phyloP scores from a whole-genome alignment of 805 yeast species.

The Maudiozyma bulderi region DNA sequence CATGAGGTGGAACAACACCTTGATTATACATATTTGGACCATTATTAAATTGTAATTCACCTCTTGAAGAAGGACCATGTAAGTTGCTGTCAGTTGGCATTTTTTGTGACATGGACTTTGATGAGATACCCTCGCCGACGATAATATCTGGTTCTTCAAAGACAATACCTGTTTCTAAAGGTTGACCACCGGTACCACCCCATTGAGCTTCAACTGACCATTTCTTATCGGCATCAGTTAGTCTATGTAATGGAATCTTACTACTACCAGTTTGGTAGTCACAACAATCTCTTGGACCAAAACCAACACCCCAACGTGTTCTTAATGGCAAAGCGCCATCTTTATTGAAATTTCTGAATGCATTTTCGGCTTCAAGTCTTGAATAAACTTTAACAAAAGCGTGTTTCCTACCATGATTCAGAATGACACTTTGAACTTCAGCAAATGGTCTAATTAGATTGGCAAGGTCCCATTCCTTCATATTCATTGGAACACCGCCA shows the following conservation, averaged over 20 bases:
- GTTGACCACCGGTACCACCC: conserved; percentile 94
- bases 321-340: conserved; percentile 58
- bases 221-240: conserved; percentile 87
- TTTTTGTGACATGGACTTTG: conserved; percentile 82
- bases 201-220: conserved; percentile 89
- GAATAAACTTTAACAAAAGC: conserved; percentile 94
- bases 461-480: conserved; percentile 67
- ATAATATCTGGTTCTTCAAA: conserved; percentile 97
- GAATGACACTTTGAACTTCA: conserved; percentile 81
- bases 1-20: conserved; percentile 1
- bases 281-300: conserved; percentile 97
- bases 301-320: conserved; percentile 98
- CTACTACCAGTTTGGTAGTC: conserved; percentile 88
- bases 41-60: conserved; percentile 34
- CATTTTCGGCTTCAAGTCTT: conserved; percentile 82
- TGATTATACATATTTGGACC: conserved; percentile 9
- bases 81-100: conserved; percentile 86
- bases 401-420: conserved; percentile 84
- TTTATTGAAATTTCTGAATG: conserved; percentile 61
- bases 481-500: conserved; percentile 82
- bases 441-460: conserved; percentile 73
- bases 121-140: conserved; percentile 86
- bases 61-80: conserved; percentile 76
- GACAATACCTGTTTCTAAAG: conserved; percentile 66
- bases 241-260: conserved; percentile 73